phyloP scores from a whole-genome alignment of 2,329 filamentous ascomycete genomes.

The Calonectria fujianensis region DNA sequence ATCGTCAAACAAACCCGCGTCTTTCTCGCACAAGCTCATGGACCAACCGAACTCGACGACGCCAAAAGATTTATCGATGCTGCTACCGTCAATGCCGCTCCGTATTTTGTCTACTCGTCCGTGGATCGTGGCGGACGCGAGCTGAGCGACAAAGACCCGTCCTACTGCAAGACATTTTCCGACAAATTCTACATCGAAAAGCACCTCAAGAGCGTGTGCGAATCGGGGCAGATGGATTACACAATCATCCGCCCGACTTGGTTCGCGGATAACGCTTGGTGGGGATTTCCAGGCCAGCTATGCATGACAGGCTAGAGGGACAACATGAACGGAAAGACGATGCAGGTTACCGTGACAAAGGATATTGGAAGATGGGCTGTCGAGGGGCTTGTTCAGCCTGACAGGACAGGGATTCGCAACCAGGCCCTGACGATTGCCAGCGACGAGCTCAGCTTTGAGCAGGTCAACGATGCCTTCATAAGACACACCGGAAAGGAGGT shows the following conservation, averaged over 20 bases:
- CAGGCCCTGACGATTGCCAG: constrained; percentile 52
- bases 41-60: constrained; percentile 65
- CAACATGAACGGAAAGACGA: constrained; percentile 52
- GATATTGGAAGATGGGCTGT: constrained; percentile 53
- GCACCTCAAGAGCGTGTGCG: constrained; percentile 67
- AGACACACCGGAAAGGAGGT: constrained; percentile 48
- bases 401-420: constrained; percentile 45
- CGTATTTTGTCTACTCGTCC: constrained; percentile 77
- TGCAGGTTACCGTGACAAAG: constrained; percentile 53
- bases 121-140: constrained; percentile 78
- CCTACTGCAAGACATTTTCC: constrained; percentile 56
- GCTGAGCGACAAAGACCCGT: constrained; percentile 66
- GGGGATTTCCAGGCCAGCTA: constrained; percentile 52
- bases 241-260: constrained; percentile 56
- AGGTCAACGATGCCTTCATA: constrained; percentile 48
- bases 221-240: constrained; percentile 51
- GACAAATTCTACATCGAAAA: constrained; percentile 76
- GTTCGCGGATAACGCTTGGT: constrained; percentile 54
- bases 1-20: constrained; percentile 44
- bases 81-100: constrained; percentile 68
- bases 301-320: constrained; percentile 55
- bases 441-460: constrained; percentile 50
- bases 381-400: constrained; percentile 45
- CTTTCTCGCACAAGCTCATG: constrained; percentile 55
- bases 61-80: constrained; percentile 73